phyloP scores from a whole-genome alignment of 257 asterid genomes.

The Solanum appendiculatum region DNA sequence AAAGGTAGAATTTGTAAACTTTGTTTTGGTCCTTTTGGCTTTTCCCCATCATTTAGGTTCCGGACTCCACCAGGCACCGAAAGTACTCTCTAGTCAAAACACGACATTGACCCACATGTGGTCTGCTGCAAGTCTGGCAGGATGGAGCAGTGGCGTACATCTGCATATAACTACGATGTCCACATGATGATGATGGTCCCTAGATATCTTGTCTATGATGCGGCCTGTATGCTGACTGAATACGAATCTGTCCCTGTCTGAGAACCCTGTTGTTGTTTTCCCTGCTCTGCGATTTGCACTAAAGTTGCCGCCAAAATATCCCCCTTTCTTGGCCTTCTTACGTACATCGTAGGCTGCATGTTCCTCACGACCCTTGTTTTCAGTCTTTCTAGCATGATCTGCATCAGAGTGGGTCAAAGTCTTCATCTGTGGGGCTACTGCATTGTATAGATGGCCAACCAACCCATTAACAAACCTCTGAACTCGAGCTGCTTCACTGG shows the following conservation, averaged over 20 bases:
- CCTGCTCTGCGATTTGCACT: background rate
- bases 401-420: background rate
- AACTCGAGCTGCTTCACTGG: background rate
- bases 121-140: background rate
- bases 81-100: background rate
- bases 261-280: background rate
- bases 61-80: background rate
- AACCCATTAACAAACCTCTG: background rate
- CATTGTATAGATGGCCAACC: background rate
- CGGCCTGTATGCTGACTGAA: background rate
- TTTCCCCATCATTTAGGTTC: background rate
- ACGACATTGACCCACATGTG: background rate
- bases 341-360: background rate
- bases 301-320: background rate
- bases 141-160: background rate
- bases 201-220: background rate
- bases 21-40: background rate
- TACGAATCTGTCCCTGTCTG: background rate
- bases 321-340: background rate
- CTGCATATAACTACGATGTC: background rate
- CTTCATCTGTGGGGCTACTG: background rate
- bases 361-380: background rate
- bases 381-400: background rate
- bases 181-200: background rate
- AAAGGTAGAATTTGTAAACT: background rate